Base-by-base conservation (phyloP, 768 basidiomycete genomes). In the Lanmaoa rubissima region DNA sequence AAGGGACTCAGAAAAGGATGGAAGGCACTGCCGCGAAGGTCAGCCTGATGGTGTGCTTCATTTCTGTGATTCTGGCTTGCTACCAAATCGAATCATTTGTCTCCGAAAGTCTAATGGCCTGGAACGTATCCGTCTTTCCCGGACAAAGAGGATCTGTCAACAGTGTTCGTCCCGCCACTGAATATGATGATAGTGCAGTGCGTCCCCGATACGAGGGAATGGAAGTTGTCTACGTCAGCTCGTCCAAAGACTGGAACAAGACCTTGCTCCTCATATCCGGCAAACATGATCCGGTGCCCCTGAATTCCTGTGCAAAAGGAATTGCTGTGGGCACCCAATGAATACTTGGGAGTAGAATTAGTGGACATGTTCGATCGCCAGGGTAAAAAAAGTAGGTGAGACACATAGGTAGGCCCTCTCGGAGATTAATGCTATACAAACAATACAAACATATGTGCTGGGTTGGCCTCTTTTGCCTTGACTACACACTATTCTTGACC, bases 1-100 rank as follows among this genome's bases (percentile, higher is more conserved):
- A 81, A 72, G 71, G 93, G 91, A 3, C 76, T 96, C 54, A 75
- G 77, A 61, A 92, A 88, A 66, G 67, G 64, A 26, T 73, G 71
- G 71, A 64, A 68, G 48, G 67, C 64, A 59, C 62, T 71, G 45
- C 69, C 70, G 34, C 69, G 70, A 39, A 60, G 58, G 61, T 50
- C 58, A 31, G n/a, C 38, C 39, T 69, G 40, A 69, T 51, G 54
- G 55, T 34, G 16, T 48, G 40, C 32, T 45, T 45, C 48, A 24
- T 54, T 41, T 54, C 48, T 45, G 44, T 50, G 40, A 38, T 50
- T 53, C 49, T 54, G 16, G 47, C 16, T 38, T 21, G 19, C 40
- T 36, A 24, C 56, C 43, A 34, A 51, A 54, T 60, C 54, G 44
- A 59, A 59, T 14, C n/a, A 57, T 28, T 24, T 44, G 16, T 35